phyloP scores from a whole-genome alignment of 1,139 yeast species.

The Blastobotrys raffinosifermentans region DNA sequence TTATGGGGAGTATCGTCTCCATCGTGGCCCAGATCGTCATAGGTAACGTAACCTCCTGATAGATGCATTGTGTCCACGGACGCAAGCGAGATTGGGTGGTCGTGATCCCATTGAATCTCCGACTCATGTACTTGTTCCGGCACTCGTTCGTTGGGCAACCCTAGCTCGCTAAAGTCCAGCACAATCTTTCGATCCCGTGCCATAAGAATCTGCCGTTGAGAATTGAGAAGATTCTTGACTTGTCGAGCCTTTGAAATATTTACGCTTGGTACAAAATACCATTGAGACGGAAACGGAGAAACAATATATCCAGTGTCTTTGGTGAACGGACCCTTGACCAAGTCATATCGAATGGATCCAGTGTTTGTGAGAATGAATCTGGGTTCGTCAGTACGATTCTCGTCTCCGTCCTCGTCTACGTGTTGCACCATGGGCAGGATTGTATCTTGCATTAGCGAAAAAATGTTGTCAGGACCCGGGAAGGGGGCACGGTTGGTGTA shows the following conservation, averaged over 20 bases:
- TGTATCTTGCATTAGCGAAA: conserved; percentile 50
- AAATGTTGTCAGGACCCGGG: conserved; percentile 54
- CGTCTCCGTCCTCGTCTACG: conserved; percentile 15
- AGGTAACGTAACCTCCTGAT: conserved; percentile 66
- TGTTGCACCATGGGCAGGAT: conserved; percentile 55
- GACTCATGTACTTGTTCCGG: conserved; percentile 1
- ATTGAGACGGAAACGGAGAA: conserved; percentile 77
- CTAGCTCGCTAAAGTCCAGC: conserved; percentile 20
- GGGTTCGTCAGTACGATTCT: conserved; percentile 33
- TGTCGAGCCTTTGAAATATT: conserved; percentile 47
- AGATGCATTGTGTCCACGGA: conserved; percentile 9
- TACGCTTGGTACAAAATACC: conserved; percentile 54
- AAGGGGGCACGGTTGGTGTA: conserved; percentile 66
- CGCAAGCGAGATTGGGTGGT: not conserved
- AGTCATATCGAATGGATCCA: conserved; percentile 83
- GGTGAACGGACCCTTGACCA: conserved; percentile 82
- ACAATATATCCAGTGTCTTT: conserved; percentile 74
- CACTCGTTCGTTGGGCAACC: conserved; percentile 15
- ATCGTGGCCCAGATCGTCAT: conserved; percentile 72
- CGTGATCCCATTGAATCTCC: conserved; percentile 3
- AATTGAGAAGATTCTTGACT: conserved; percentile 47
- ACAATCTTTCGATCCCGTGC: conserved; percentile 4
- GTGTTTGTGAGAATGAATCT: conserved; percentile 72
- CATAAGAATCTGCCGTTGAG: conserved; percentile 41
- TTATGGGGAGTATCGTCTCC: conserved; percentile 89